These are phyloP conservation scores for Oryza meyeriana DNA, from an alignment of 176 grass and related monocot species.

Conservation along the genomic window DNA sequence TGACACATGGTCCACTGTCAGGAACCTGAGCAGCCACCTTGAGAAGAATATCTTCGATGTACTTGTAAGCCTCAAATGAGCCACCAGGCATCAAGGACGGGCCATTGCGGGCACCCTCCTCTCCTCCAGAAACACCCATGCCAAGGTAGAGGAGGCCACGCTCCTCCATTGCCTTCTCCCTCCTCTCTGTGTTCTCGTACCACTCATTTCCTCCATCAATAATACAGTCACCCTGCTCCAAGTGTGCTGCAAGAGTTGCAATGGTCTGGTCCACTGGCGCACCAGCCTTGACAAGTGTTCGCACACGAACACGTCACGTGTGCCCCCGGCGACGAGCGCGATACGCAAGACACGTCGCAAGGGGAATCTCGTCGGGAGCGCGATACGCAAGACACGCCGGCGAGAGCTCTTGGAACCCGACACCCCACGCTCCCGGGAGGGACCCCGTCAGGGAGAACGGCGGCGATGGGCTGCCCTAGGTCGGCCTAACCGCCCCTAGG, in stretches of 20 bases:
- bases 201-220: conserved; percentile 82
- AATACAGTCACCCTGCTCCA: conserved; percentile 79
- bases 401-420: too few species aligned
- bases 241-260: conserved; percentile 55
- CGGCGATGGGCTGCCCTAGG: too few species aligned
- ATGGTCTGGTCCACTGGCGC: conserved; percentile 87
- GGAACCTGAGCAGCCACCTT: conserved; percentile 77
- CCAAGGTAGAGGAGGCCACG: conserved; percentile 78
- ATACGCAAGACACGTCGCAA: too few species aligned
- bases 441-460: too few species aligned
- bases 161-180: conserved; percentile 72
- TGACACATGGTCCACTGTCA: conserved; percentile 62
- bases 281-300: conserved; percentile 78
- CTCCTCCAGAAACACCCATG: conserved; percentile 80
- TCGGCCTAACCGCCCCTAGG: too few species aligned
- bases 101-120: conserved; percentile 75
- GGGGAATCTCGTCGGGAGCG: too few species aligned
- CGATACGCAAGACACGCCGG: too few species aligned
- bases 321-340: too few species aligned
- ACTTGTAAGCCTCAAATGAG: conserved; percentile 65
- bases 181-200: conserved; percentile 92
- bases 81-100: conserved; percentile 80
- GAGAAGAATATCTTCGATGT: conserved; percentile 82
- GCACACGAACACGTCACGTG: too few species aligned
- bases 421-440: too few species aligned